Conservation (phyloP, 1,284 basidiomycete species). For the Ganoderma leucocontextum region DNA sequence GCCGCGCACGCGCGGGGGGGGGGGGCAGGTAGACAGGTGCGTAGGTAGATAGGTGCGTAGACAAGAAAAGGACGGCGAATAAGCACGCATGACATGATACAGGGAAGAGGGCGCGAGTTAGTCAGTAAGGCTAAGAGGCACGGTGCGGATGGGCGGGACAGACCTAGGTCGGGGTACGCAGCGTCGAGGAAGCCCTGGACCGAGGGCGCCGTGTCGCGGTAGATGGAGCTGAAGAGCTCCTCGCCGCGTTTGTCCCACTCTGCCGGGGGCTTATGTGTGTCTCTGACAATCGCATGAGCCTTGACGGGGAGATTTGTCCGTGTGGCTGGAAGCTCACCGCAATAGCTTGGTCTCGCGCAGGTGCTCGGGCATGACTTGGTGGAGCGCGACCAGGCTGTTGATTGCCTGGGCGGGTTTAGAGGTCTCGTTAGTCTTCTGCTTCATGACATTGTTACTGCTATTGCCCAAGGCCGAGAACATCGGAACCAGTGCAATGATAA, state of each 20-base stretch:
- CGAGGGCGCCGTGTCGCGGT: slow-evolving; percentile 56
- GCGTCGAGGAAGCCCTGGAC: slow-evolving; percentile 52
- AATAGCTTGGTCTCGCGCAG: slow-evolving; percentile 42
- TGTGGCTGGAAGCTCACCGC: slow-evolving; percentile 35
- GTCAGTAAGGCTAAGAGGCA: not conserved
- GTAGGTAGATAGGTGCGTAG: too few species aligned
- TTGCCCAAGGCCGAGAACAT: too few species aligned
- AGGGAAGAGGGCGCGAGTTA: not conserved
- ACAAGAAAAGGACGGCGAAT: not conserved
- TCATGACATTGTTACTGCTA: not conserved
- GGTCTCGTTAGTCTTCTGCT: not conserved
- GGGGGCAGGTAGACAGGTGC: not conserved
- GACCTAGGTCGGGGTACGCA: slow-evolving; percentile 69
- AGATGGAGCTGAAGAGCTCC: slow-evolving; percentile 53
- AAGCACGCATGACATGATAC: not conserved
- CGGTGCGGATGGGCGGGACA: slow-evolving; percentile 6
- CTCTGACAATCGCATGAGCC: slow-evolving; percentile 41
- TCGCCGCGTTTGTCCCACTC: slow-evolving; percentile 53
- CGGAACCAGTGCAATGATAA: too few species aligned
- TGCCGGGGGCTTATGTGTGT: slow-evolving; percentile 46
- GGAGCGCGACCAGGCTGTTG: slow-evolving; percentile 44
- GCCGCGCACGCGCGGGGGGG: not conserved
- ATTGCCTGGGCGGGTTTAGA: slow-evolving; percentile 38
- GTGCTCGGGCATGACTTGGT: slow-evolving; percentile 44
- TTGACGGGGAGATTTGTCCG: not conserved